Evolutionary conservation across 2,329 filamentous ascomycete species (phyloP), one percentile per base, ranked within the genome.

Genomic region (Sclerotinia sclerotiorum): DNA sequence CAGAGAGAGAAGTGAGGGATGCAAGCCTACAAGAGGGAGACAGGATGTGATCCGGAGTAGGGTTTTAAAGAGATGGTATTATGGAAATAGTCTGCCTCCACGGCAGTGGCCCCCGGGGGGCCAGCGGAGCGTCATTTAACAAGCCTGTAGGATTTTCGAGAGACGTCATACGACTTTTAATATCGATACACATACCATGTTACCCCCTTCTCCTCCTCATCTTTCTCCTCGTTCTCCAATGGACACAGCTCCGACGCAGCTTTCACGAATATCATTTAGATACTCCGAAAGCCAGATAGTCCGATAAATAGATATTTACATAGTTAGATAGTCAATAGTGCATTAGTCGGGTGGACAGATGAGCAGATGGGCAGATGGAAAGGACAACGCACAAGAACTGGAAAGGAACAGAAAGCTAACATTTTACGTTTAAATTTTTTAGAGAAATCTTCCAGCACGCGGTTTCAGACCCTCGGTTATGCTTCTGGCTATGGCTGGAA

Each of bases 361-460:
- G 29, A 7, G 15, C 24, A 10, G 24, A 29, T 15, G 42, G 17
- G 6, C 19, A 46, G 8, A 48, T 48, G 51, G 29, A 35, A 35
- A 46, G 42, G 19, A 35, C 56, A 11, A 32, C 19, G 17, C 13
- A 19, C 7, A 29, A 4, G 39, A 46, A 19, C 5, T 24, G 4
- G 17, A 48, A 51, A 3, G 19, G 24, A 35, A 44, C 21, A 17
- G n/a, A 11, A 58, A n/a, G 32, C 52, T 55, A 48, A 65, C 11
- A 21, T 49, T 35, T 65, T 27, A 1, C 11, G 4, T 42, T 35
- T 24, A n/a, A 29, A 54, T 62, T 69, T 39, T 17, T 71, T 78
- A 94, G 91, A 91, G 95, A 81, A 98, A 98, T 83, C 84, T 99
- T 71, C 95, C 95, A 72, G 89, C 91, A 72, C 90, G 90, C 77